phyloP scores from a whole-genome alignment of 2,329 filamentous ascomycete species.

The Penicillium corylophilum region DNA sequence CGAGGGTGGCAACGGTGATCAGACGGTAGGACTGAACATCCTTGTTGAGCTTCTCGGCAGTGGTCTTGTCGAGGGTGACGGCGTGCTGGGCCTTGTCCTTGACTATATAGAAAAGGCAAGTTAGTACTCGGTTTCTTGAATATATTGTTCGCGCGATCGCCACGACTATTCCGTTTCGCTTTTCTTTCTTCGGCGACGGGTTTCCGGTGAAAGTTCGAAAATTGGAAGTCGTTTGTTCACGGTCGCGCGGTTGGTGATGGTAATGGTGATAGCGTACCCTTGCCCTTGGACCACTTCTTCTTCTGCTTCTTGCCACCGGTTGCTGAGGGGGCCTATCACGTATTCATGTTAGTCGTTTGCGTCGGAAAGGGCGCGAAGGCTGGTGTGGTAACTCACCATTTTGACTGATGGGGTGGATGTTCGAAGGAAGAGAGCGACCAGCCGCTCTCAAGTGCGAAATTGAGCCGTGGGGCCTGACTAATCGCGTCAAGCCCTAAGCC shows the following conservation, averaged over 20 bases:
- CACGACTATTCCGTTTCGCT: constrained; percentile 16
- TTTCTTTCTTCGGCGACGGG: constrained; percentile 6
- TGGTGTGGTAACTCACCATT: constrained; percentile 25
- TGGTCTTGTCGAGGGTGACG: constrained; percentile 97
- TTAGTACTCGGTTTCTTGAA: constrained; percentile 21
- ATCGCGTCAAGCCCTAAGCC: constrained; percentile 26
- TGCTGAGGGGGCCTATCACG: constrained; percentile 47
- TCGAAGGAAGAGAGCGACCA: constrained; percentile 19
- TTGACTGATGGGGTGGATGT: constrained; percentile 27
- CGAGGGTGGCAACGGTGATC: constrained; percentile 96
- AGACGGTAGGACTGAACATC: constrained; percentile 99
- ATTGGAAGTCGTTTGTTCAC: constrained; percentile 21
- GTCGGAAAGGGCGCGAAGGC: not conserved
- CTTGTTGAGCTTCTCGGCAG: constrained; percentile 98
- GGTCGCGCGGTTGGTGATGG: constrained; percentile 24
- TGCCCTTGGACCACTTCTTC: constrained; percentile 60
- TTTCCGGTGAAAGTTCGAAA: constrained; percentile 19
- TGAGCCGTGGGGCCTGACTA: constrained; percentile 27
- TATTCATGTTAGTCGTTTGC: constrained; percentile 17
- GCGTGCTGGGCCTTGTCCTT: constrained; percentile 99
- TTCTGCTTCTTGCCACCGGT: constrained; percentile 53
- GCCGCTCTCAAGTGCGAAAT: constrained; percentile 26
- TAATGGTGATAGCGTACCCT: constrained; percentile 46
- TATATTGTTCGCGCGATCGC: constrained; percentile 11
- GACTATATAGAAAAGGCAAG: constrained; percentile 59